Evolutionary conservation across 139 green algal species (phyloP).

Genomic region (Spirogloea muscicola): DNA sequence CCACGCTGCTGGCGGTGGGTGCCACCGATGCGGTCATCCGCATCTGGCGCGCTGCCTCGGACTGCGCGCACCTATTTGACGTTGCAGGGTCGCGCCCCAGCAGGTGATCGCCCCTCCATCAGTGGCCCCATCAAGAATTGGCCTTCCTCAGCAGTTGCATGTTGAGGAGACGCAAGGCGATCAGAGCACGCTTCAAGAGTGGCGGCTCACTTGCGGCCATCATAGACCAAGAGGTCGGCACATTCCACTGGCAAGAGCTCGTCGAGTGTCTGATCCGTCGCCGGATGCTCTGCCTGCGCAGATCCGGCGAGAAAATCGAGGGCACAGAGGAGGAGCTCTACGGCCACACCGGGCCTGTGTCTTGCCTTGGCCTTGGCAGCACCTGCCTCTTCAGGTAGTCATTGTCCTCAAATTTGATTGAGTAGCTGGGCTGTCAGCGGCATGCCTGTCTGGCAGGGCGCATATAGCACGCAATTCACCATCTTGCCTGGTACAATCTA

Average conservation of each 20-base stretch:
- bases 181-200: not conserved
- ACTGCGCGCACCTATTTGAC: conserved; percentile 35
- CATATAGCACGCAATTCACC: too few relatives aligned
- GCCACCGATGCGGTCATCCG: conserved; percentile 15
- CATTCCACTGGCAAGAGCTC: not conserved
- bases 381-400: not conserved
- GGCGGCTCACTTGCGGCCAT: not conserved
- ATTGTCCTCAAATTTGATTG: not conserved
- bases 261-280: not conserved
- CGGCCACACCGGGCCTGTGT: conserved; percentile 25
- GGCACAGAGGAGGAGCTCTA: not conserved
- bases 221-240: not conserved
- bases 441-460: too few relatives aligned
- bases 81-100: conserved; percentile 5
- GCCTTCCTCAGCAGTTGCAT: not conserved
- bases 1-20: conserved; percentile 14
- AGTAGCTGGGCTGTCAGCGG: not conserved
- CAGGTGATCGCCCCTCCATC: not conserved
- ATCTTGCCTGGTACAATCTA: too few relatives aligned
- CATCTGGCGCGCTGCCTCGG: conserved; percentile 6
- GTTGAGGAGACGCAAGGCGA: not conserved
- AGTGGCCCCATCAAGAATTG: not conserved
- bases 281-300: not conserved
- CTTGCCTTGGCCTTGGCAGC: conserved; percentile 15
- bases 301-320: not conserved